A percentile compares a stretch with the other conserved stretches of the same genome.
These are phyloP conservation scores for Priceomyces castillae DNA, from an alignment of 805 yeast genomes.

Conservation along the genomic window DNA sequence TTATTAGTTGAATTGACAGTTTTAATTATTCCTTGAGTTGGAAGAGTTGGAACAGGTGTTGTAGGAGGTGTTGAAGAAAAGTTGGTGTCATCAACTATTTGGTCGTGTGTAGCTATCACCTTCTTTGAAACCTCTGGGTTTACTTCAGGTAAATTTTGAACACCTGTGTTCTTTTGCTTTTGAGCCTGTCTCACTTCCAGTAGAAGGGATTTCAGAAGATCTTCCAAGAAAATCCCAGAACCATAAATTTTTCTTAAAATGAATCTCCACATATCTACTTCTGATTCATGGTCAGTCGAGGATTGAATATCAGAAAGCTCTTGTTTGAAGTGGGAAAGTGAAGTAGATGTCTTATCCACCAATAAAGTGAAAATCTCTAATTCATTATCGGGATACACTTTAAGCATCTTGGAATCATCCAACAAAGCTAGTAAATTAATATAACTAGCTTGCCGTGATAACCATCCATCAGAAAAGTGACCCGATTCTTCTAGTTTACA, in stretches of 20 bases:
- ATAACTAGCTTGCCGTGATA: constrained; percentile 14
- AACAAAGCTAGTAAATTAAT: constrained; percentile 12
- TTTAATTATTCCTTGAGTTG: no score
- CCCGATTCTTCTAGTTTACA: constrained; percentile 25
- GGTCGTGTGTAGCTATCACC: no score
- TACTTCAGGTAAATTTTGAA: neutral
- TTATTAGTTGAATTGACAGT: no score
- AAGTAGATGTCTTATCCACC: constrained; percentile 1
- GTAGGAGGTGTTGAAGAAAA: no score
- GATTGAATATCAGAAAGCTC: constrained; percentile 2
- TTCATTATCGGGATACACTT: constrained; percentile 22
- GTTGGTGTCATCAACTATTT: no score
- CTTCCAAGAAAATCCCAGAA: constrained; percentile 24
- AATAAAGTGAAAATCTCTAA: constrained; percentile 17
- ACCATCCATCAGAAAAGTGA: constrained; percentile 12
- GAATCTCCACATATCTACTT: constrained; percentile 23
- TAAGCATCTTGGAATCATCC: constrained; percentile 13
- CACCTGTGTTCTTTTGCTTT: neutral
- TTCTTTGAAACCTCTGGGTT: neutral
- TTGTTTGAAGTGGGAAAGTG: constrained; percentile 8
- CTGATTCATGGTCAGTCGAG: constrained; percentile 2
- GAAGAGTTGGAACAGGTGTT: no score
- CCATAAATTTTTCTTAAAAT: constrained; percentile 31
- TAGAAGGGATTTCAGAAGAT: constrained; percentile 11
- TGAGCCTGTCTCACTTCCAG: neutral